These are phyloP conservation scores for Fonsecaea monophora DNA, from an alignment of 2,329 filamentous ascomycete species.

Conservation along the genomic window DNA sequence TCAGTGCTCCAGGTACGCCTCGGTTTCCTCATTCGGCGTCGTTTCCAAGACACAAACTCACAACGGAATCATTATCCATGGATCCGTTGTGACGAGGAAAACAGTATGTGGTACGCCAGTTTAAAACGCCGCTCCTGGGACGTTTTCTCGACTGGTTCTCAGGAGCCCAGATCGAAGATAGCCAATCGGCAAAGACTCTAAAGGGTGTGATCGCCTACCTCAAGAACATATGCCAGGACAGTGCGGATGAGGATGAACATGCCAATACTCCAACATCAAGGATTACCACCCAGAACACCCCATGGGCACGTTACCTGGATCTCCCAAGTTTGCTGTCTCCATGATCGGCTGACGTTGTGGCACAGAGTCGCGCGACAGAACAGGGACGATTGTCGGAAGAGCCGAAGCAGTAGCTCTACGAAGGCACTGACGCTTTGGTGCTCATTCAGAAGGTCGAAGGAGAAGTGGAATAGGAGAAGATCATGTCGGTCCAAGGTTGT, in stretches of 20 bases:
- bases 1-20: background rate
- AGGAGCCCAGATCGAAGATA: background rate
- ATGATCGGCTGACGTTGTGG: background rate
- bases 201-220: slow-evolving; percentile 8
- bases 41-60: background rate
- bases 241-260: background rate
- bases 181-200: background rate
- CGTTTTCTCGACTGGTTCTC: background rate
- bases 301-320: background rate
- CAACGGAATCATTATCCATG: background rate
- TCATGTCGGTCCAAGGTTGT: background rate
- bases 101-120: background rate
- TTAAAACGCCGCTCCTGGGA: background rate
- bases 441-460: background rate
- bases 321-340: background rate
- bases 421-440: slow-evolving; percentile 4
- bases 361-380: slow-evolving; percentile 4
- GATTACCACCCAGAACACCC: background rate
- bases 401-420: slow-evolving; percentile 7
- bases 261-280: background rate
- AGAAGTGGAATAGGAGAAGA: background rate
- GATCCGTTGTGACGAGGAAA: slow-evolving; percentile 4
- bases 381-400: slow-evolving; percentile 5
- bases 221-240: background rate
- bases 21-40: background rate